These are phyloP conservation scores for Podaxis mareebaensis DNA, from an alignment of 768 basidiomycete genomes.

Conservation along the genomic window DNA sequence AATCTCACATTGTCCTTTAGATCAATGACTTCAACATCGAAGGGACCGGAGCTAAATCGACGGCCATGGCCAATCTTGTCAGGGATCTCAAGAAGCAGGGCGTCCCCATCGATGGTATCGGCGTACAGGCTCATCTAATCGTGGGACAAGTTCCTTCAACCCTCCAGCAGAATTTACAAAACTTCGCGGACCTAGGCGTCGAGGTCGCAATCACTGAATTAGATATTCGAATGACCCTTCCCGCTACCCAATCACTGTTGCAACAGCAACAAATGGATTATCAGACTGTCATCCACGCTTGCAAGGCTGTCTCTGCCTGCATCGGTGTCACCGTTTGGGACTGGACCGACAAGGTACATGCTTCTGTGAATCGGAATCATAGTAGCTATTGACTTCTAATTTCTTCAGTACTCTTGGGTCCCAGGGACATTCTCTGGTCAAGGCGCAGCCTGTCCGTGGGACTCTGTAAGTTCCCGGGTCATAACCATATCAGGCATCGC, in stretches of 20 bases:
- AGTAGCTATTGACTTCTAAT: neutral
- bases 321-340: slow-evolving; percentile 47
- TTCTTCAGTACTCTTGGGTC: slow-evolving; percentile 39
- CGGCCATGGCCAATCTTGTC: slow-evolving; percentile 54
- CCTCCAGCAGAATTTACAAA: slow-evolving; percentile 46
- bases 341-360: slow-evolving; percentile 38
- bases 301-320: slow-evolving; percentile 41
- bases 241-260: slow-evolving; percentile 46
- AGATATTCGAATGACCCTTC: slow-evolving; percentile 59
- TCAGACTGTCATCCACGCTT: slow-evolving; percentile 50
- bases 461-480: slow-evolving; percentile 27
- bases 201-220: slow-evolving; percentile 69
- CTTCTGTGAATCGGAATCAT: neutral
- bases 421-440: slow-evolving; percentile 37
- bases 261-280: slow-evolving; percentile 59
- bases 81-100: slow-evolving; percentile 41
- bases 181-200: slow-evolving; percentile 57
- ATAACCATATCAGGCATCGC: too few species aligned
- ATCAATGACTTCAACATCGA: slow-evolving; percentile 46
- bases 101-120: slow-evolving; percentile 58
- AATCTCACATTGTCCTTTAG: slow-evolving; percentile 17
- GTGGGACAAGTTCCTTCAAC: slow-evolving; percentile 53
- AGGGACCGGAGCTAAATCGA: slow-evolving; percentile 50
- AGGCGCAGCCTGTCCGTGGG: slow-evolving; percentile 40
- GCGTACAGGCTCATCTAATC: slow-evolving; percentile 58